Percentiles rank a stretch among this genome's conserved stretches.
Conservation (phyloP, 805 yeast genomes). For the Zygosaccharomyces siamensis region DNA sequence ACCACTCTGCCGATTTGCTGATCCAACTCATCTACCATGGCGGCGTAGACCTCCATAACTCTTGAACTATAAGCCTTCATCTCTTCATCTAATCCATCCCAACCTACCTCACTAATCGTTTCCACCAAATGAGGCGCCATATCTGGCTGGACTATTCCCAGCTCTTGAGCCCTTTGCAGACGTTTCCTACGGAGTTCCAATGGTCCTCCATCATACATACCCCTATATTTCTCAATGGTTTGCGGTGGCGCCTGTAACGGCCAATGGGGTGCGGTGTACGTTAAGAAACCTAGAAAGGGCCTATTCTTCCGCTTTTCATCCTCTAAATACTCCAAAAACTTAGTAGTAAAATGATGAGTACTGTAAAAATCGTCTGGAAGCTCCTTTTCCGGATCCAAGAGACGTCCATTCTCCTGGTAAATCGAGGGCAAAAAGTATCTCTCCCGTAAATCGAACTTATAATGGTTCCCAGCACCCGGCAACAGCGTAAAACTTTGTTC, state of each 20-base stretch:
- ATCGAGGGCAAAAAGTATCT: conserved; percentile 39
- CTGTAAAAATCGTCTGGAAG: conserved; percentile 47
- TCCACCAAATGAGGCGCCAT: conserved; percentile 43
- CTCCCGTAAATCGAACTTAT: conserved; percentile 39
- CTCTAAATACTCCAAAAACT: conserved; percentile 37
- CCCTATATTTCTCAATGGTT: conserved; percentile 44
- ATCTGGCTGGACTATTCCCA: conserved; percentile 45
- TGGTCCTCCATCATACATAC: conserved; percentile 48
- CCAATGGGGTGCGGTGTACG: conserved; percentile 66
- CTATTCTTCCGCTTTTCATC: conserved; percentile 36
- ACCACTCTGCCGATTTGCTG: conserved; percentile 47
- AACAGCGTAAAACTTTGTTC: conserved; percentile 46
- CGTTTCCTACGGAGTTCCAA: conserved; percentile 39
- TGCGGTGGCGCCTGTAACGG: conserved; percentile 57
- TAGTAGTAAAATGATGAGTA: conserved; percentile 43
- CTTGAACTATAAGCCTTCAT: conserved; percentile 39
- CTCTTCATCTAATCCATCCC: conserved; percentile 41
- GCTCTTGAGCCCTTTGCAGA: conserved; percentile 37
- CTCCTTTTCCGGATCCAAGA: conserved; percentile 35
- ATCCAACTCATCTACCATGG: conserved; percentile 57
- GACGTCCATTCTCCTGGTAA: conserved; percentile 38
- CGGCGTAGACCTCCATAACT: conserved; percentile 57
- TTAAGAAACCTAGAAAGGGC: conserved; percentile 51
- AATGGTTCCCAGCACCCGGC: conserved; percentile 58
- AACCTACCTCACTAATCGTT: conserved; percentile 40